Base-by-base conservation (phyloP, 139 green algal genomes). In the Chlorella vulgaris region DNA sequence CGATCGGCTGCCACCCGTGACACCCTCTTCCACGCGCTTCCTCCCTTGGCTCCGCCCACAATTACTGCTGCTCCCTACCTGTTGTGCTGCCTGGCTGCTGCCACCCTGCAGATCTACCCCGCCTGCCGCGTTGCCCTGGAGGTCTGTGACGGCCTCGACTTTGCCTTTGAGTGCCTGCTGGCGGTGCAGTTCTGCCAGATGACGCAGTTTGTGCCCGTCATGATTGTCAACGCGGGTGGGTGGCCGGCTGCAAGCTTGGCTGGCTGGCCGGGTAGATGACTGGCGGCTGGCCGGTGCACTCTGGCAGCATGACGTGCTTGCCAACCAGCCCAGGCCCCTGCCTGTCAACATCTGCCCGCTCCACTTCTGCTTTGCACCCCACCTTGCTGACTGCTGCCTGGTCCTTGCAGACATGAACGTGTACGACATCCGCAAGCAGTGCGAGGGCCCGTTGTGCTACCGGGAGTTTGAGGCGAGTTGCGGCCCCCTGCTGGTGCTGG, bases 381-480 rank as follows among this genome's bases (percentile, higher is more conserved):
- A 58, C 47, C 47, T 10, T 58, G 47, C 47, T 58, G 47, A 15
- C 15, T n/a, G n/a, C n/a, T n/a, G n/a, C n/a, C n/a, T n/a, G n/a
- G n/a, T 5, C 26, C 80, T 85, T 60, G 85, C 89, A 26, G 81
- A 75, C 50, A 88, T 94, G 71, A 95, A 96, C 81, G 92, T 96
- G 69, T 98, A 97, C 74, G 93, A 98, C 89, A 95, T 97, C 84
- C 89, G 90, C 62, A 95, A 95, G 89, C 43, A 85, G 63, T 98
- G 94, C 65, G 83, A 86, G 38, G 91, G 92, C 0, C 70, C 80
- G 1, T 88, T 98, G n/a, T 98, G 94, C 88, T 98, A 98, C 83
- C 86, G 15, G 8, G 85, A 96, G 74, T 93, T 95, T 65, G 83
- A 88, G 74, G n/a, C n/a, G 81, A 60, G 50, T 60, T 15, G 50